A percentile compares a stretch with the other conserved stretches of the same genome.
These are phyloP conservation scores for Grammothele lineata DNA, from an alignment of 768 basidiomycete species.

Conservation along the genomic window DNA sequence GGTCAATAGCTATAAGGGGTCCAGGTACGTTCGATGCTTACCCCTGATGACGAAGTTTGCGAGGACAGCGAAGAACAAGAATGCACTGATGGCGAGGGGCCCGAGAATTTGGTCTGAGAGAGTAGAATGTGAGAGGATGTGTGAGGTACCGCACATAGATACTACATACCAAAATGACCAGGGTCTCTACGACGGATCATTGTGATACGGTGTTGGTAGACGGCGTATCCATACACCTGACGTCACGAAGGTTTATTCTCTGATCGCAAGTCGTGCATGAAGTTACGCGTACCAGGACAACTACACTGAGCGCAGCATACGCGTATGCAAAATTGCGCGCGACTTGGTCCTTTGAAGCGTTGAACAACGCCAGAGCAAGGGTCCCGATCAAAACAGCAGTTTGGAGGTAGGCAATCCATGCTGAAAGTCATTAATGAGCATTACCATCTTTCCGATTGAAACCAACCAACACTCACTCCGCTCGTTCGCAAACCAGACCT, in stretches of 20 bases:
- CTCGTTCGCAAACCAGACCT: slow-evolving; percentile 98
- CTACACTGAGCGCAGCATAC: slow-evolving; percentile 78
- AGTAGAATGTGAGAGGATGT: not conserved
- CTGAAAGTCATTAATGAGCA: slow-evolving; percentile 31
- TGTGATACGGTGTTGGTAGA: slow-evolving; percentile 86
- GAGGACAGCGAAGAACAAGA: slow-evolving; percentile 85
- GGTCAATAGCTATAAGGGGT: no score
- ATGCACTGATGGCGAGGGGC: slow-evolving; percentile 74
- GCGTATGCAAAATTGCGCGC: slow-evolving; percentile 75
- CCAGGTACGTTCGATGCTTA: no score
- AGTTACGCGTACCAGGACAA: slow-evolving; percentile 50
- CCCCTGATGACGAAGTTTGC: slow-evolving; percentile 87
- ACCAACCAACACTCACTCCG: slow-evolving; percentile 52
- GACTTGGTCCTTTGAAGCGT: slow-evolving; percentile 66
- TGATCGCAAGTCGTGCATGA: no score
- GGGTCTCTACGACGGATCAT: slow-evolving; percentile 89
- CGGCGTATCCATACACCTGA: slow-evolving; percentile 77
- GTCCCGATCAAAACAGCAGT: slow-evolving; percentile 80
- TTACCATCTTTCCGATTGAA: not conserved
- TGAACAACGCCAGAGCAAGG: slow-evolving; percentile 84
- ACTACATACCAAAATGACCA: slow-evolving; percentile 74
- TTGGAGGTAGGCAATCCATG: slow-evolving; percentile 92
- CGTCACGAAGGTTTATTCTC: no score
- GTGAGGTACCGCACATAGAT: not conserved
- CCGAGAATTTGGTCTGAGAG: slow-evolving; percentile 72